Evolutionary conservation across 148 eudicot genomes (phyloP), one percentile per base, ranked within the genome.

Genomic region (Limonium bicolor): DNA sequence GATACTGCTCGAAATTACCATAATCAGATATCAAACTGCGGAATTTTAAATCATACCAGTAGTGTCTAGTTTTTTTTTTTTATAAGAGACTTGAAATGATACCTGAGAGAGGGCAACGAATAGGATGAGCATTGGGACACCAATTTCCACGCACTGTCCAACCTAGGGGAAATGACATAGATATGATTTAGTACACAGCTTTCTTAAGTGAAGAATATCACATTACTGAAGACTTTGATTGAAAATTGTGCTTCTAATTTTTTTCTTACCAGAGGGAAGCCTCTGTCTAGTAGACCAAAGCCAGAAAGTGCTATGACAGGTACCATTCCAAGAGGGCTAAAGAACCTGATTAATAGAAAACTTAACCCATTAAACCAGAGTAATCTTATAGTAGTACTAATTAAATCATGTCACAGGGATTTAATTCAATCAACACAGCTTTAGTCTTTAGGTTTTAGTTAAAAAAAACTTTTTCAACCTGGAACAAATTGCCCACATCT

Each of bases 101-200:
- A 84, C 97, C 94, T 83, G 95, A 12, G 95, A 90, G 60, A 90
- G 82, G 67, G 71, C 77, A 50, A 90, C 79, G 51, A 90, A 90
- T 36, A 90, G 65, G 51, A 90, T 62, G 57, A 90, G 71, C 85
- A 75, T 84, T 22, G 95, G 97, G 55, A 90, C 44, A 22, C 97
- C 97, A 60, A 84, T 80, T 61, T 90, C 97, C 42, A 71, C 88
- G 15, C 97, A 90, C 50, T 73, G 54, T 41, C 97, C 97, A 37
- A 69, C 87, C 95, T 84, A 63, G 40, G 16, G 51, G 37, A 17
- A 36, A 40, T 33, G 20, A 7, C 36, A 28, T 20, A 20, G 23
- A 16, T 32, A 37, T n/a, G 3, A 22, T 18, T 16, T n/a, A 13
- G 7, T 18, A n/a, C 35, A 17, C 20, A 23, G 6, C 22, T 26